Evolutionary conservation across 768 basidiomycete species (phyloP), one percentile per base, ranked within the genome.

Genomic region (Boletus insuetus): DNA sequence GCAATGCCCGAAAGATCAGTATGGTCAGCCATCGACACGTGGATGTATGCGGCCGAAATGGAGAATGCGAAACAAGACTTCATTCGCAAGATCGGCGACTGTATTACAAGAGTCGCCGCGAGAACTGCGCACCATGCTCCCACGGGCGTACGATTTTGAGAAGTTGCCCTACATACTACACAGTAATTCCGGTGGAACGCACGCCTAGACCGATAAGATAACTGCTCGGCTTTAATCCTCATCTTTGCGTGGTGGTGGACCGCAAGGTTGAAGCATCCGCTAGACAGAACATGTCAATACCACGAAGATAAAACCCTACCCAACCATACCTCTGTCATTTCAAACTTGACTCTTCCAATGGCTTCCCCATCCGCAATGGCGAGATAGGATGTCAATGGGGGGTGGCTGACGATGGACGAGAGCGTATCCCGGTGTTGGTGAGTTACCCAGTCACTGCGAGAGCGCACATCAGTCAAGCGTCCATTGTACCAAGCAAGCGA

Each of bases 391-490:
- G 85, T 76, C 53, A 99, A 74, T 0, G 91, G 81, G 4, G 93
- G 82, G 70, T 99, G 97, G 3, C 96, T 94, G 43, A 94, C 85
- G 58, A 98, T 94, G 10, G 95, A 89, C 22, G 95, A 77, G 57
- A 92, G 76, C n/a, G 94, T 95, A 70, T 98, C 96, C 40, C 96
- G 86, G 74, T 98, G 95, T 67, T 98, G 96, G 73, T 98, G 93
- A 8, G 94, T 97, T 44, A 96, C 73, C 96, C 96, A 98, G 68
- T 98, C 96, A 73, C 96, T 98, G 31, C 9, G 66, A 3, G 6
- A 49, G 32, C 38, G 19, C 61, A 65, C 59, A 61, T 61, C 12
- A 53, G 46, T 47, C 46, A 40, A 40, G 32, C 34, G 44, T 58
- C 31, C 39, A 26, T 12, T 1, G 34, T 19, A 41, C 24, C n/a